Percentiles rank a stretch among this genome's conserved stretches.
Conservation (phyloP, 2,329 filamentous ascomycete genomes). For the Elsinoe australis region DNA sequence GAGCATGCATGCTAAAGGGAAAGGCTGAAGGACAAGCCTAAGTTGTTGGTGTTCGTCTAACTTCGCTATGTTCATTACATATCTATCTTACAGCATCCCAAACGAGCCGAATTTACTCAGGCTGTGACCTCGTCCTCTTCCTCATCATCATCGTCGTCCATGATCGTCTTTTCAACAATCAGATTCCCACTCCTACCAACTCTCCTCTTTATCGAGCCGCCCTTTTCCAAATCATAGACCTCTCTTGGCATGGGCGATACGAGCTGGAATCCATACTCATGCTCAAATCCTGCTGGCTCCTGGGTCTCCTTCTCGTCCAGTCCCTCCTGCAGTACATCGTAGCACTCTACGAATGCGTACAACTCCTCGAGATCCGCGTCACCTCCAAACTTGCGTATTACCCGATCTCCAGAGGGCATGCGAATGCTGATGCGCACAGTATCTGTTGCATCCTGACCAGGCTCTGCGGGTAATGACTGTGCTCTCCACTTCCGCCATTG, state of each 20-base stretch:
- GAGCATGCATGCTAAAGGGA: too few species aligned
- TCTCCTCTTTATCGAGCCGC: constrained; percentile 59
- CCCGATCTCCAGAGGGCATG: constrained; percentile 59
- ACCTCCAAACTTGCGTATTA: constrained; percentile 66
- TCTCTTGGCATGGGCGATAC: constrained; percentile 78
- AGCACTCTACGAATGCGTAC: constrained; percentile 94
- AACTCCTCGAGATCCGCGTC: constrained; percentile 74
- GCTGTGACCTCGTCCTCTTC: constrained; percentile 20
- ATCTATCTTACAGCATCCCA: too few species aligned
- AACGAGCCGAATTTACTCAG: neutral
- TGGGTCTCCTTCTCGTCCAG: constrained; percentile 34
- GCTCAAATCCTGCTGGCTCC: constrained; percentile 62
- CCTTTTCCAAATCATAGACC: constrained; percentile 63
- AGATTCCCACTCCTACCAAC: constrained; percentile 81
- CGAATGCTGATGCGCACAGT: constrained; percentile 63
- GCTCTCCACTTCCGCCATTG: constrained; percentile 80
- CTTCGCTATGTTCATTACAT: too few species aligned
- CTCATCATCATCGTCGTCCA: constrained; percentile 49
- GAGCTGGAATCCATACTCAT: constrained; percentile 77
- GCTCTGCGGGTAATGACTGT: constrained; percentile 59
- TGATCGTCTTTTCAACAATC: constrained; percentile 66
- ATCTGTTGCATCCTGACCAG: constrained; percentile 54
- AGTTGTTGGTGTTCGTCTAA: too few species aligned
- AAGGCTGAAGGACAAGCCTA: too few species aligned
- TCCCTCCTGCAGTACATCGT: constrained; percentile 52